Percentiles rank a stretch among this genome's conserved stretches.
phyloP scores from a whole-genome alignment of 176 grass and related monocot species.

The Cenchrus americanus region DNA sequence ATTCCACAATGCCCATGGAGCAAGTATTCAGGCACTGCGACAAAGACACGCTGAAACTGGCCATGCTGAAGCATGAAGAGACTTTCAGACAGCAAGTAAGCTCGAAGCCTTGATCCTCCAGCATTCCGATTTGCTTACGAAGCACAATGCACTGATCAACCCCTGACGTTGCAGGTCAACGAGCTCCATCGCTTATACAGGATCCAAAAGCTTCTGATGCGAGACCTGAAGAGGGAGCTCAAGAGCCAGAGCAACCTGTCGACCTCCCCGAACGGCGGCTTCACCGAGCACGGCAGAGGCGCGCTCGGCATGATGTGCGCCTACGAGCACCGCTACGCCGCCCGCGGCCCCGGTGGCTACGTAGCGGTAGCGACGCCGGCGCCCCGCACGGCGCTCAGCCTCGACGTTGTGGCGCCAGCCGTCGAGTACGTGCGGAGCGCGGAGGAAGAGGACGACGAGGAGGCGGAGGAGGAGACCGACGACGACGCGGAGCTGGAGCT shows the following conservation, averaged over 20 bases:
- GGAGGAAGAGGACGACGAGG: slow-evolving; percentile 30
- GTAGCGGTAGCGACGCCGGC: slow-evolving; percentile 2
- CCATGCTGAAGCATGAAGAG: slow-evolving; percentile 87
- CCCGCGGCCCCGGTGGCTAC: slow-evolving; percentile 33
- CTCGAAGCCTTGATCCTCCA: slow-evolving; percentile 2
- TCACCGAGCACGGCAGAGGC: slow-evolving; percentile 18
- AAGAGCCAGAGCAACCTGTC: slow-evolving; percentile 45
- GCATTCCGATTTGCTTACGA: neutral
- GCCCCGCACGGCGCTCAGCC: slow-evolving; percentile 45
- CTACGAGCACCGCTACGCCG: slow-evolving; percentile 46
- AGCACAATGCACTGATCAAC: slow-evolving; percentile 6
- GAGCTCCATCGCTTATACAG: slow-evolving; percentile 80
- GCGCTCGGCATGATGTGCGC: slow-evolving; percentile 19
- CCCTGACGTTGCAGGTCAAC: slow-evolving; percentile 50
- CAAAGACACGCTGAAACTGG: slow-evolving; percentile 67
- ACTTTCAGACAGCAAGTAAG: slow-evolving; percentile 81
- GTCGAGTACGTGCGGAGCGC: slow-evolving; percentile 59
- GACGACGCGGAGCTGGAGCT: slow-evolving; percentile 63
- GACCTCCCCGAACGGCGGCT: slow-evolving; percentile 41
- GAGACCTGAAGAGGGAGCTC: slow-evolving; percentile 62
- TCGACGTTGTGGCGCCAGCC: slow-evolving; percentile 54
- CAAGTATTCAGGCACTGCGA: slow-evolving; percentile 51
- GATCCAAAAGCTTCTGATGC: slow-evolving; percentile 87
- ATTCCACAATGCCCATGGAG: slow-evolving; percentile 52
- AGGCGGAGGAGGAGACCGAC: slow-evolving; percentile 38